Conservation (phyloP, 2,329 filamentous ascomycete species). For the Xylaria sp. region DNA sequence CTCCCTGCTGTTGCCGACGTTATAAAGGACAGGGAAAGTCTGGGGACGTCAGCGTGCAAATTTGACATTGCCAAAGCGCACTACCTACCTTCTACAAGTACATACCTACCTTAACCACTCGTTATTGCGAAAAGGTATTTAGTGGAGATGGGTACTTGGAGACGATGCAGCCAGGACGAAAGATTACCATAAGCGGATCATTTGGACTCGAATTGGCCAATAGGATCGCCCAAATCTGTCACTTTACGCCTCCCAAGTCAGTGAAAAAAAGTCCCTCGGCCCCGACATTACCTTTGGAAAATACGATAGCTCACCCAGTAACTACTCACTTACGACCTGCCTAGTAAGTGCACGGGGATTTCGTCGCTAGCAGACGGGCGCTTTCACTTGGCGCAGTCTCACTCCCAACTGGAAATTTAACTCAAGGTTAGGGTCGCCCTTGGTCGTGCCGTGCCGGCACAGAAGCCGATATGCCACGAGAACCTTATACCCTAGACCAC, state of each 20-base stretch:
- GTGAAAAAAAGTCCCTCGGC: constrained; percentile 35
- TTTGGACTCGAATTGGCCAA: constrained; percentile 34
- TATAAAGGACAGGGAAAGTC: neutral
- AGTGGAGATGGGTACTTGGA: constrained; percentile 37
- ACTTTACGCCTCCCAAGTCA: constrained; percentile 13
- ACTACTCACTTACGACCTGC: constrained; percentile 18
- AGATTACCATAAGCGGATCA: constrained; percentile 41
- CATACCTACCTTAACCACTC: neutral
- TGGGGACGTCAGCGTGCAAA: neutral
- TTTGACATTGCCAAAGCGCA: constrained; percentile 1
- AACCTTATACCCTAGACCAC: neutral
- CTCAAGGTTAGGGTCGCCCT: constrained; percentile 11
- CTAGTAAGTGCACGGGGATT: constrained; percentile 17
- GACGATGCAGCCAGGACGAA: constrained; percentile 32
- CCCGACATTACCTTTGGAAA: constrained; percentile 25
- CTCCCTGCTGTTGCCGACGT: neutral
- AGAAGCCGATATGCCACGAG: constrained; percentile 3
- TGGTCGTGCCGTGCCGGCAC: constrained; percentile 16
- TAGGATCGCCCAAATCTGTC: constrained; percentile 22
- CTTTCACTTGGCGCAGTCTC: constrained; percentile 12
- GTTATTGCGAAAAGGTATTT: constrained; percentile 26
- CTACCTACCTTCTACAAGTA: neutral
- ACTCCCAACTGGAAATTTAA: neutral
- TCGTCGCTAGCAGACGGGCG: constrained; percentile 9
- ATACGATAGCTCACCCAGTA: constrained; percentile 15